Percentiles rank a stretch among this genome's conserved stretches.
Conservation (phyloP, 345 rosid species). For the Lepidium sativum region DNA sequence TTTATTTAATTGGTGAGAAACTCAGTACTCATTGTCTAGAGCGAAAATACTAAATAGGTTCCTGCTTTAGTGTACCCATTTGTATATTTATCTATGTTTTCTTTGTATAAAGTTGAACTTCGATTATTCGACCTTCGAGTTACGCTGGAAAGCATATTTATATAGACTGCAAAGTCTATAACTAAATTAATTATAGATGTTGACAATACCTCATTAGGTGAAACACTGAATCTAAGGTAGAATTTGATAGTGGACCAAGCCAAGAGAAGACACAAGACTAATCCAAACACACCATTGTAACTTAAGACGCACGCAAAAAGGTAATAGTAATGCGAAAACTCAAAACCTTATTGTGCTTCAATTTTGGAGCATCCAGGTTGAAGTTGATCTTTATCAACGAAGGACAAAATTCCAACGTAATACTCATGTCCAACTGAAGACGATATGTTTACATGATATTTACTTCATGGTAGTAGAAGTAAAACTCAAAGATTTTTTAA, state of each 20-base stretch:
- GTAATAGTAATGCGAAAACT: not conserved
- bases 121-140: not conserved
- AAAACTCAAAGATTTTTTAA: no score
- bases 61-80: not conserved
- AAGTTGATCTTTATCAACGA: no score
- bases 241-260: conserved; percentile 12
- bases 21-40: no score
- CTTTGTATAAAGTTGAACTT: not conserved
- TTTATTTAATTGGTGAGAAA: no score
- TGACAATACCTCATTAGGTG: conserved; percentile 10
- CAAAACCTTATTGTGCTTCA: not conserved
- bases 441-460: no score
- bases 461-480: no score
- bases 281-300: conserved; percentile 3
- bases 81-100: not conserved
- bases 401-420: no score
- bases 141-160: not conserved
- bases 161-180: not conserved
- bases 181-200: not conserved
- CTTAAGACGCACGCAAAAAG: conserved; percentile 8
- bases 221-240: conserved; percentile 13
- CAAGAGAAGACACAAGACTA: conserved; percentile 6
- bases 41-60: not conserved
- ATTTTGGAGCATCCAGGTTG: no score
- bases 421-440: no score